Evolutionary conservation across 805 yeast species (phyloP).

Genomic region (Lipomyces yamadae): DNA sequence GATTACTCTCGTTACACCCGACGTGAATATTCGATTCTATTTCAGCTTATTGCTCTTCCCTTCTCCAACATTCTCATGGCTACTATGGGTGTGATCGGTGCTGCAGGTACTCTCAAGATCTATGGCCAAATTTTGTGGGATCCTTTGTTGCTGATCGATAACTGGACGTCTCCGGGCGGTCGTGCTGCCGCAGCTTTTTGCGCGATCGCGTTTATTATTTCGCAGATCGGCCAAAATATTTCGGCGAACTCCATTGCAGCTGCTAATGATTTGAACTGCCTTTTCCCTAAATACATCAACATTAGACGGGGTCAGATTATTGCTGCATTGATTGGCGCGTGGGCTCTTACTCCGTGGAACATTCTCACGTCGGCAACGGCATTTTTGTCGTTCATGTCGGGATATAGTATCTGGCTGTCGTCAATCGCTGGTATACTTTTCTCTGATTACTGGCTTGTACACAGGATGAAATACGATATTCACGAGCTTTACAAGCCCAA

Average conservation of each 20-base stretch:
- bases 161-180: slow-evolving; percentile 29
- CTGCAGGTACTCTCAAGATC: slow-evolving; percentile 22
- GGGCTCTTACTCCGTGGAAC: slow-evolving; percentile 50
- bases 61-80: slow-evolving; percentile 19
- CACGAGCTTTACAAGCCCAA: slow-evolving; percentile 19
- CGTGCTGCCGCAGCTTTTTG: slow-evolving; percentile 31
- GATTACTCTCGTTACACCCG: slow-evolving; percentile 50
- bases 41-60: slow-evolving; percentile 19
- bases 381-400: slow-evolving; percentile 47
- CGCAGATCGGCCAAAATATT: slow-evolving; percentile 74
- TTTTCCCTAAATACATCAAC: slow-evolving; percentile 53
- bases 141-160: slow-evolving; percentile 22
- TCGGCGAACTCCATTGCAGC: slow-evolving; percentile 53
- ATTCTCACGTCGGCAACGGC: slow-evolving; percentile 47
- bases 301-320: slow-evolving; percentile 67
- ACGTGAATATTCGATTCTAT: slow-evolving; percentile 41
- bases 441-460: slow-evolving; percentile 18
- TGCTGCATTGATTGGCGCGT: slow-evolving; percentile 46
- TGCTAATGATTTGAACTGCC: slow-evolving; percentile 45
- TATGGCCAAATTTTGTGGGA: slow-evolving; percentile 30
- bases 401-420: slow-evolving; percentile 50
- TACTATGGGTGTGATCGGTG: slow-evolving; percentile 23
- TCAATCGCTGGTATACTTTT: slow-evolving; percentile 43
- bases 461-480: slow-evolving; percentile 16
- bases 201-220: slow-evolving; percentile 56